A percentile compares a stretch with the other conserved stretches of the same genome.
Conservation (phyloP, 139 green algal species). For the Chlamydomonas sphaeroides region DNA sequence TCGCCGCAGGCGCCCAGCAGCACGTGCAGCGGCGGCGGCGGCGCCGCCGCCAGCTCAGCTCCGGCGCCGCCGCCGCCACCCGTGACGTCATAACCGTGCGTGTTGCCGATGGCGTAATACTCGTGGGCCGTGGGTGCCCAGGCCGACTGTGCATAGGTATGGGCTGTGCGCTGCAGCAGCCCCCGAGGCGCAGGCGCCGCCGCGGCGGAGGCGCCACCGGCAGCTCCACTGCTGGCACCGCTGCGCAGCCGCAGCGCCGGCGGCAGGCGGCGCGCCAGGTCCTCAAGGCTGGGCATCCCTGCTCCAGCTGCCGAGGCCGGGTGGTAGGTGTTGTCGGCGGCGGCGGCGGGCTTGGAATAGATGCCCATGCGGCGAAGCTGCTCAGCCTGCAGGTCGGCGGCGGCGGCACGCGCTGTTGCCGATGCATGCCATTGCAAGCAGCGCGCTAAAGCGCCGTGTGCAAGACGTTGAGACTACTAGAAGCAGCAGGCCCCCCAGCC, state of each 20-base stretch:
- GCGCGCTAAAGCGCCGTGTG: no score
- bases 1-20: constrained; percentile 43
- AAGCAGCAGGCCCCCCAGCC: no score
- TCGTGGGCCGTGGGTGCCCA: constrained; percentile 27
- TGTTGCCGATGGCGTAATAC: constrained; percentile 52
- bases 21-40: background rate
- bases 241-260: background rate
- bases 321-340: constrained; percentile 21
- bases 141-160: constrained; percentile 12
- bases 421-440: no score
- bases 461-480: no score
- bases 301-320: background rate
- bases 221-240: background rate
- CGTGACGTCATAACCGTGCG: constrained; percentile 17
- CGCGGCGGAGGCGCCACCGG: background rate
- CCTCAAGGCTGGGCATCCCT: constrained; percentile 4
- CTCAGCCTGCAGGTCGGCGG: no score
- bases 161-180: constrained; percentile 20
- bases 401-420: no score
- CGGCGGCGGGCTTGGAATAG: constrained; percentile 15
- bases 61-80: background rate
- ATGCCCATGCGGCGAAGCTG: background rate
- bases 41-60: background rate
- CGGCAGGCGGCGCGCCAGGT: constrained; percentile 18
- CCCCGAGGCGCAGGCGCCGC: background rate